phyloP scores from a whole-genome alignment of 1,139 yeast species.

The Lodderomyces parapsilosis region DNA sequence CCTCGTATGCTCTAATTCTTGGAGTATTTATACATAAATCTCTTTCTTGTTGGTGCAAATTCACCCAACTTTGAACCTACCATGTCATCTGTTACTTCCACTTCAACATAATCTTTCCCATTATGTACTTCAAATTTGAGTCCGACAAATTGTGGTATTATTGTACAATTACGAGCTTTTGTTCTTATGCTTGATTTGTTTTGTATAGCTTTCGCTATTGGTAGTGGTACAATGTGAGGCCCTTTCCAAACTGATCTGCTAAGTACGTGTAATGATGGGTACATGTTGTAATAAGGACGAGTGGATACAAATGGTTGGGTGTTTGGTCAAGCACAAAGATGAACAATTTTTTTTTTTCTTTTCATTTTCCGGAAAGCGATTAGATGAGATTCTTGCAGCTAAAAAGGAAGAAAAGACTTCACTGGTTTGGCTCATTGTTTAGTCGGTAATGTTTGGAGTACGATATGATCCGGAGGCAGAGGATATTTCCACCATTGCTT shows the following conservation, averaged over 20 bases:
- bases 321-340: not conserved
- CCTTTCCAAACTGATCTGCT: constrained; percentile 85
- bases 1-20: constrained; percentile 39
- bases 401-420: too few species aligned
- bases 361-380: not conserved
- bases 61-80: constrained; percentile 97
- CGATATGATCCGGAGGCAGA: constrained; percentile 12
- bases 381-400: too few species aligned
- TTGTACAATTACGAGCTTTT: constrained; percentile 91
- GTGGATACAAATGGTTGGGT: too few species aligned
- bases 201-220: constrained; percentile 79
- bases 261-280: constrained; percentile 52
- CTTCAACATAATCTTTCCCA: constrained; percentile 90
- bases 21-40: constrained; percentile 77
- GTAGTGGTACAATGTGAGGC: constrained; percentile 91
- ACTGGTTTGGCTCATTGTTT: too few species aligned
- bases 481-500: not conserved
- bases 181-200: constrained; percentile 88
- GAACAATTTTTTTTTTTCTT: not conserved
- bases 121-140: constrained; percentile 91
- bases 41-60: constrained; percentile 89
- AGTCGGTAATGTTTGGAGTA: constrained; percentile 8
- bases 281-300: constrained; percentile 52
- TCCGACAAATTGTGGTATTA: constrained; percentile 94
- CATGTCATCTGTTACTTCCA: constrained; percentile 91